Evolutionary conservation across 2,329 filamentous ascomycete genomes (phyloP), one percentile per base, ranked within the genome.

Genomic region (Verticillium tricorpus): DNA sequence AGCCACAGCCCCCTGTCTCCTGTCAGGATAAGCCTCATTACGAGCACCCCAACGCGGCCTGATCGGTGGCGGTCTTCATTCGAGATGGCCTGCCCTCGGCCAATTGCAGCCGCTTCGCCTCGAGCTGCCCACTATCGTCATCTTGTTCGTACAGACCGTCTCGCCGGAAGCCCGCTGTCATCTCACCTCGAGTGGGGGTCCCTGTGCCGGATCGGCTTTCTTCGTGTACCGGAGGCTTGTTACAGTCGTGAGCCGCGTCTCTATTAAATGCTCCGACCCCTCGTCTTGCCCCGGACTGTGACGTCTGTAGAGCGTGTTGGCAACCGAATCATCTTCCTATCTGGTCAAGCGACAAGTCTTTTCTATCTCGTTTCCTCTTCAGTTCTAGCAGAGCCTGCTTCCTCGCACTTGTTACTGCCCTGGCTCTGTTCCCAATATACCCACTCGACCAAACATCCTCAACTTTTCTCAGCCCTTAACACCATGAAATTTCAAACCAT

Each of bases 401-500:
- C 34, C 14, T 35, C 34, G 34, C 34, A 11, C 8, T 35, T 2
- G 2, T 35, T 11, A 4, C 34, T 35, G 9, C 14, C 14, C 34
- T 11, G 9, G 9, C 14, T 35, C 34, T 35, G 34, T 2, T 35
- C 34, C 9, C 34, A 5, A 28, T 28, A 28, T 28, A 28, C 28
- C 28, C 28, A 28, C 28, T 28, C 28, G 28, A 28, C 28, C 28
- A 28, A 5, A 28, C 28, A 4, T 28, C 5, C 28, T 28, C 4
- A 28, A 28, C 28, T 28, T 5, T 28, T 28, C 28, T 28, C 28
- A 5, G 34, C 34, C 34, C 52, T 15, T 52, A 40, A 35, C 39
- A 67, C 50, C 45, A 74, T 74, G 71, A 67, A 70, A 58, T 64
- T 69, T 40, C 65, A 63, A 25, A 50, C 65, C 31, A 40, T 72